A percentile compares a stretch with the other conserved stretches of the same genome.
Evolutionary conservation across 306 rosid genomes (phyloP).

Genomic region (Dalbergia oliveri): DNA sequence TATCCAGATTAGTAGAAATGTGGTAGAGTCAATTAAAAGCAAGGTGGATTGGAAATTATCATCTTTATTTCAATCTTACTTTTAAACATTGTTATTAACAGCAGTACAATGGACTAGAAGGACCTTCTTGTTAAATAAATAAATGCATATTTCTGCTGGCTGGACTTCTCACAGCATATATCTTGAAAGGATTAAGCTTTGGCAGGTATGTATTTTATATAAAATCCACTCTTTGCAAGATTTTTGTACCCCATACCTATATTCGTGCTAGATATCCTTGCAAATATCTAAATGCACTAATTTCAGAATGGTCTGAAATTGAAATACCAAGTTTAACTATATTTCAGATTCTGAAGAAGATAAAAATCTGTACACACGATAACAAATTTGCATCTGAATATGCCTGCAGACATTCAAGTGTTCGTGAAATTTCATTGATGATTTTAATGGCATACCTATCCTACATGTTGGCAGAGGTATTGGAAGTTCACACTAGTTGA

Average conservation of each 20-base stretch:
- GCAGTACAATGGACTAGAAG: background rate
- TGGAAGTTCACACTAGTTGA: background rate
- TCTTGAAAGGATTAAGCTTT: slow-evolving; percentile 72
- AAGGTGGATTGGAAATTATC: background rate
- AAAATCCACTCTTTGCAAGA: no score
- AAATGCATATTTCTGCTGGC: slow-evolving; percentile 55
- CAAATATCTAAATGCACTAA: no score
- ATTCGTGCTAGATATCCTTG: no score
- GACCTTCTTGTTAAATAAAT: background rate
- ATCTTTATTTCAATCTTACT: background rate
- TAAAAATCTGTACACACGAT: slow-evolving; percentile 5
- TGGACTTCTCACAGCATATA: slow-evolving; percentile 81
- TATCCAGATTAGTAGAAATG: background rate
- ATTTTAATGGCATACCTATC: slow-evolving; percentile 93
- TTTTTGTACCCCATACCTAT: no score
- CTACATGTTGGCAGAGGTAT: slow-evolving; percentile 93
- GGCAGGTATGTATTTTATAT: slow-evolving; percentile 61
- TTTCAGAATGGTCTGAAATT: background rate
- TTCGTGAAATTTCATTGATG: slow-evolving; percentile 84
- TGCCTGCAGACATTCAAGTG: slow-evolving; percentile 80
- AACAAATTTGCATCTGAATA: slow-evolving; percentile 23
- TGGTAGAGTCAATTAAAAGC: background rate
- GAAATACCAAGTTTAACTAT: slow-evolving; percentile 12
- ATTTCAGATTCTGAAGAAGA: slow-evolving; percentile 1
- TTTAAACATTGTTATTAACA: background rate